These are phyloP conservation scores for Calophaca sinica DNA, from an alignment of 306 rosid genomes.

Conservation along the genomic window DNA sequence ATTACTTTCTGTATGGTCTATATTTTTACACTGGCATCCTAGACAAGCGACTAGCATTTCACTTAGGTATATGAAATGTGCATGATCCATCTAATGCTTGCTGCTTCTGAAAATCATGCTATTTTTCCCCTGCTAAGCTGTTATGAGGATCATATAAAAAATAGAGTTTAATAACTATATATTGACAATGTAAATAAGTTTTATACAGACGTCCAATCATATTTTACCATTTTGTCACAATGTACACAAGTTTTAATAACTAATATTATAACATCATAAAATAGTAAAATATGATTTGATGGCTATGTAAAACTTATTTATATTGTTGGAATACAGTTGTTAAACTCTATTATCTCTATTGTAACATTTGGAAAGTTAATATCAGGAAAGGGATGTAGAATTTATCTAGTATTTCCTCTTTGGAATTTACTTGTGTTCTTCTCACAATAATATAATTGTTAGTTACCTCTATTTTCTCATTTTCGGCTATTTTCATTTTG, in stretches of 20 bases:
- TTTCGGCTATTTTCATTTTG: conserved; percentile 35
- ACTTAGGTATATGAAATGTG: background rate
- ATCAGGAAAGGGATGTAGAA: background rate
- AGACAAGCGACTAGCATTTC: too few relatives aligned
- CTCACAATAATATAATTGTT: background rate
- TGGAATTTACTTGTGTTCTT: background rate
- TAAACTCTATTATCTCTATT: background rate
- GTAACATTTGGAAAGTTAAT: background rate
- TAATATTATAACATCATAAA: background rate
- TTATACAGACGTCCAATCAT: background rate
- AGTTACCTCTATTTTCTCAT: conserved; percentile 28
- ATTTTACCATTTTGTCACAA: background rate
- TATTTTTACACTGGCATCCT: too few relatives aligned
- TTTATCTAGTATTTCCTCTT: background rate
- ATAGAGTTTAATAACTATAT: background rate
- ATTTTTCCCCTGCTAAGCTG: background rate
- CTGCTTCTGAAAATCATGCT: background rate
- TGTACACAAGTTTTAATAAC: background rate
- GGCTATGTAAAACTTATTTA: background rate
- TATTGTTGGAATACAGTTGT: background rate
- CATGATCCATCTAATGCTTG: background rate
- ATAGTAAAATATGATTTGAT: background rate
- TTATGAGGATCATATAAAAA: background rate
- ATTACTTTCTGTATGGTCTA: too few relatives aligned
- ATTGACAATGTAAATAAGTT: too few relatives aligned